Evolutionary conservation across 2,329 filamentous ascomycete genomes (phyloP), one percentile per base, ranked within the genome.

Genomic region (Leptoxyphium fumago): DNA sequence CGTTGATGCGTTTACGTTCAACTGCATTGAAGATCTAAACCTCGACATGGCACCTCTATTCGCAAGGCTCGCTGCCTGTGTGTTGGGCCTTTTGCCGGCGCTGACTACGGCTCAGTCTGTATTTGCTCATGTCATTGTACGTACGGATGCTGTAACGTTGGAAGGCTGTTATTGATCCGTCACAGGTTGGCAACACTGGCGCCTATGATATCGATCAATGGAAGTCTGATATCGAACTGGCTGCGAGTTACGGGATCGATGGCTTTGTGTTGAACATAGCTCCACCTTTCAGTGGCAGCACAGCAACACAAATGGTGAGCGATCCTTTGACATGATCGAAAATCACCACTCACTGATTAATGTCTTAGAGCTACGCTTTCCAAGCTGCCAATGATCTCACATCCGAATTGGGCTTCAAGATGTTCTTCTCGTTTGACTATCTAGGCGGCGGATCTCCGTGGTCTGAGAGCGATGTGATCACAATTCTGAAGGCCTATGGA

Each of bases 391-490:
- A 45, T 17, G 34, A 10, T 7, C 40, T 47, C 10, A 11, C 32
- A 1, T 26, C 21, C 10, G 2, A 10, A 10, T 14, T 42, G 21
- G 53, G 58, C 40, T 71, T 75, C 63, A 72, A 73, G 44, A 68
- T 73, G n/a, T 74, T 75, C 44, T 65, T 75, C 46, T 75, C 72
- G 0, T 75, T 75, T 46, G 72, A 75, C 58, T 74, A 73, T 54
- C 71, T 41, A n/a, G 72, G 58, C 69, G 67, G 64, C 72, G 61
- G 55, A 47, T 53, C 11, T 14, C 38, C 45, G 50, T 51, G 48
- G 36, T 17, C 52, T 10, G 47, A 52, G 9, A 56, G 70, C 36
- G 64, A 64, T 2, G 56, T 53, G 3, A 58, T 56, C 10, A 64
- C 72, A 11, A 69, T 69, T 51, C 62, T 74, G 46, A 63, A 61